Evolutionary conservation across 2,329 filamentous ascomycete genomes (phyloP).

Genomic region (Monosporascus sp.): DNA sequence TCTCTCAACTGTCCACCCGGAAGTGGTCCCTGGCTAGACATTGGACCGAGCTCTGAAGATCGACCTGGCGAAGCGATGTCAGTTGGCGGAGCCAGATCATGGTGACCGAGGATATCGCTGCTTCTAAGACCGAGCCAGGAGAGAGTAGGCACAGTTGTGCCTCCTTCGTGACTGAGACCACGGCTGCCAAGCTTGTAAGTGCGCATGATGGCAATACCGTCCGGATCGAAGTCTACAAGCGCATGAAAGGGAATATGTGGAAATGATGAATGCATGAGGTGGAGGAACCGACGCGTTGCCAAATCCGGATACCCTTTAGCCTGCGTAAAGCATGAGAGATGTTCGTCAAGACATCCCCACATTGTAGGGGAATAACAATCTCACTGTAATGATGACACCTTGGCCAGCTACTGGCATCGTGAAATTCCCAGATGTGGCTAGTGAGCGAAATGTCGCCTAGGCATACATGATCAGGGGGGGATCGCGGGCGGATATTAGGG

Average conservation of each 20-base stretch:
- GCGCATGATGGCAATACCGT: conserved; percentile 67
- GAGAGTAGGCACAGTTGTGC: conserved; percentile 44
- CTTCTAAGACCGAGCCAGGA: conserved; percentile 60
- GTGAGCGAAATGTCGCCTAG: conserved; percentile 69
- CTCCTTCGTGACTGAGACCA: conserved; percentile 54
- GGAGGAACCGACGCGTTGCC: conserved; percentile 60
- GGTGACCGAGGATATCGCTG: conserved; percentile 30
- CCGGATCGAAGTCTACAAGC: conserved; percentile 71
- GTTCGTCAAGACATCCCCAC: neutral
- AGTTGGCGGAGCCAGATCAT: neutral
- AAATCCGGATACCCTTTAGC: conserved; percentile 81
- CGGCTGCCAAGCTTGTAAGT: conserved; percentile 70
- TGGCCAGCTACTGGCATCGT: conserved; percentile 38
- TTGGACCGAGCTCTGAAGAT: neutral
- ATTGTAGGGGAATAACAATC: conserved; percentile 2
- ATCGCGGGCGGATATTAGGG: neutral
- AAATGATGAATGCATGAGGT: conserved; percentile 40
- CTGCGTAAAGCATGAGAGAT: conserved; percentile 33
- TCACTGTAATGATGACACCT: conserved; percentile 66
- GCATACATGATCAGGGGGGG: neutral
- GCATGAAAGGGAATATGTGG: conserved; percentile 53
- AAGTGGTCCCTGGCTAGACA: neutral
- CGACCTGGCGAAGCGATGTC: too few species aligned
- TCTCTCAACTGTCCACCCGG: neutral
- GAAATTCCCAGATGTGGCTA: conserved; percentile 55